Evolutionary conservation across 179 eudicot species (phyloP).

Genomic region (Dionaea muscipula): DNA sequence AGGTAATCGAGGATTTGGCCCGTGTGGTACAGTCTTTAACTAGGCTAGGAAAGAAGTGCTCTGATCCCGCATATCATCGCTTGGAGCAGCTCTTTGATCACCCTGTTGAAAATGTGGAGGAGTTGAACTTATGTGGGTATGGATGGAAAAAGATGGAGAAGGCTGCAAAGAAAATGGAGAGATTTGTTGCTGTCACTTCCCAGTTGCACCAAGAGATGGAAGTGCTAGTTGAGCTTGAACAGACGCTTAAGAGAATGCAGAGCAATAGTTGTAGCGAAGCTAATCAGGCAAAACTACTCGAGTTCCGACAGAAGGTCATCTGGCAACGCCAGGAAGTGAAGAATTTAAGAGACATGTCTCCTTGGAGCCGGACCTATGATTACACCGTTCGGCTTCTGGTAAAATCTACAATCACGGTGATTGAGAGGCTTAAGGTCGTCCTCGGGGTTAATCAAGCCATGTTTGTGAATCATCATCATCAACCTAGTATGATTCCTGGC

Average conservation of each 20-base stretch:
- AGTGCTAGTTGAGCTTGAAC: conserved; percentile 37
- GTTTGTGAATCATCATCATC: conserved; percentile 15
- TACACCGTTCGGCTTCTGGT: conserved; percentile 26
- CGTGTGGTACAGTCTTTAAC: conserved; percentile 19
- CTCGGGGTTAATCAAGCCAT: conserved; percentile 22
- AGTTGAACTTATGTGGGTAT: conserved; percentile 31
- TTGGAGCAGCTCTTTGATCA: conserved; percentile 22
- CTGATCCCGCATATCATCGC: conserved; percentile 25
- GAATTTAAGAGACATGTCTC: conserved; percentile 28
- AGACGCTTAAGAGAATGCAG: conserved; percentile 38
- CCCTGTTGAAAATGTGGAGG: conserved; percentile 20
- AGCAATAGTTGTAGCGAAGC: conserved; percentile 25
- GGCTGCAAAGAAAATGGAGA: conserved; percentile 32
- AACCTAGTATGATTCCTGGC: conserved; percentile 5
- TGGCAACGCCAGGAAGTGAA: conserved; percentile 42
- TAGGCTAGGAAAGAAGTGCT: conserved; percentile 27
- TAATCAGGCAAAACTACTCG: conserved; percentile 26
- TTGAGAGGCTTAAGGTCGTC: conserved; percentile 26
- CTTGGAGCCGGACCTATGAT: conserved; percentile 30
- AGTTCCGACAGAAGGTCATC: conserved; percentile 37
- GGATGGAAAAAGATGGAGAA: conserved; percentile 34
- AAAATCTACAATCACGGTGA: conserved; percentile 26
- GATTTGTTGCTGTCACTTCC: conserved; percentile 27
- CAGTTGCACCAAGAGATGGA: conserved; percentile 43
- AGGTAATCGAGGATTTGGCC: conserved; percentile 27